Evolutionary conservation across 2,329 filamentous ascomycete species (phyloP), one percentile per base, ranked within the genome.

Genomic region (Elsinoe ampelina): DNA sequence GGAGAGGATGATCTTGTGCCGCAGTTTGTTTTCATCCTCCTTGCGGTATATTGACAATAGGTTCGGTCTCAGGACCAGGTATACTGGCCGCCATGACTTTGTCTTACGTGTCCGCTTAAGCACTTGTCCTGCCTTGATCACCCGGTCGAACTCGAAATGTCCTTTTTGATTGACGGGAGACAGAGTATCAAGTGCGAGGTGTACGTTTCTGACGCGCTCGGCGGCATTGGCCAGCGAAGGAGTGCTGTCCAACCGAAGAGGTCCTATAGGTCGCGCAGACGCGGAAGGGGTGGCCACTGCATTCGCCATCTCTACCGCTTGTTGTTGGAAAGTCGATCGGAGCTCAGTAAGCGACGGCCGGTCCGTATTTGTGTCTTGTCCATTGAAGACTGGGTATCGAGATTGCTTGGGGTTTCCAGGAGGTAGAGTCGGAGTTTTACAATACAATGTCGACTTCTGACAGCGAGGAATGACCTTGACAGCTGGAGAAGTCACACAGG

Each of bases 121-220:
- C 38, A 95, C 84, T 63, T 86, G 86, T 58, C 92, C 91, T 58
- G 86, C 84, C 74, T 95, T 97, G 70, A 97, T 80, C 57, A 97
- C 88, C 52, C 90, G 85, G 71, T 98, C 93, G 67, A 95, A 95
- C 67, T 93, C 91, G 70, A 95, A 98, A 71, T 89, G 93, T 61
- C 93, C 93, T 71, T 95, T 91, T 71, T 95, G 86, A 68, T 92
- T 95, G 61, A 97, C 89, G 3, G 90, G 89, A 30, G 89, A 93
- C 66, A 89, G 84, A 13, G 84, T 78, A 62, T 87, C 83, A 42
- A 85, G 68, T 22, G 74, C 75, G 22, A 82, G 71, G 63, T 80
- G 77, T 57, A 72, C 72, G 20, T 57, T 47, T 19, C 56, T 57
- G 42, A 61, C 55, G n/a, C 36, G 51, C 11, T 47, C 41, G 12